A percentile compares a stretch with the other conserved stretches of the same genome.
phyloP scores from a whole-genome alignment of 1,284 basidiomycete genomes.

The Malassezia brasiliensis region DNA sequence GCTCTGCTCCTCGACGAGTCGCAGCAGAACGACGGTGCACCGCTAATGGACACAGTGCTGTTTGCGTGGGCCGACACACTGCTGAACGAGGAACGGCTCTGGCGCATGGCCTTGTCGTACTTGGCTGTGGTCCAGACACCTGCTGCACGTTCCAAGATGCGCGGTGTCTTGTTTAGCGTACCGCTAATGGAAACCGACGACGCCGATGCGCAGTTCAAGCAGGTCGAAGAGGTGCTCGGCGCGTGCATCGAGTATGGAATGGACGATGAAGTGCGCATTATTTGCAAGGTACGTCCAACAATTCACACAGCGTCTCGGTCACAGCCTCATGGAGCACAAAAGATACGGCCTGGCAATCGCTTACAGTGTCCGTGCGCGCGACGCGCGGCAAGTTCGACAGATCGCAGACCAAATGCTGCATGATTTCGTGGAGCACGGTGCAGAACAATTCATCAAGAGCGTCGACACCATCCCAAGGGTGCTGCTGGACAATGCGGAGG shows the following conservation, averaged over 20 bases:
- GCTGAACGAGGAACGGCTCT: slow-evolving; percentile 41
- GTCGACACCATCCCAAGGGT: slow-evolving; percentile 39
- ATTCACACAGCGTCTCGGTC: slow-evolving; percentile 2
- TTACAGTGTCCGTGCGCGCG: slow-evolving; percentile 39
- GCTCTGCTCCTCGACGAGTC: slow-evolving; percentile 54
- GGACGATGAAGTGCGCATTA: slow-evolving; percentile 36
- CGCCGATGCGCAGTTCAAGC: slow-evolving; percentile 15
- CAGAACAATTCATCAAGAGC: slow-evolving; percentile 28
- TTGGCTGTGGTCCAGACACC: slow-evolving; percentile 17
- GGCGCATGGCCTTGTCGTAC: slow-evolving; percentile 45
- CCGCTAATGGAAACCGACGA: slow-evolving; percentile 21
- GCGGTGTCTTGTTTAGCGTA: slow-evolving; percentile 37
- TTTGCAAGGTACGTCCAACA: slow-evolving; percentile 24
- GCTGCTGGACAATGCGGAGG: slow-evolving; percentile 21
- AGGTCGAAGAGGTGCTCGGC: slow-evolving; percentile 38
- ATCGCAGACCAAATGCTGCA: slow-evolving; percentile 38
- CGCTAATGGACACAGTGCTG: slow-evolving; percentile 20
- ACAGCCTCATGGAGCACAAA: slow-evolving; percentile 21
- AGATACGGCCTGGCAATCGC: slow-evolving; percentile 37
- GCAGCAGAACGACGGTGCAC: neutral
- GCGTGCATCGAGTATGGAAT: slow-evolving; percentile 40
- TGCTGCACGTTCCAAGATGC: slow-evolving; percentile 21
- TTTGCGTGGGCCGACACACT: slow-evolving; percentile 35
- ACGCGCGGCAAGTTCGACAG: slow-evolving; percentile 29
- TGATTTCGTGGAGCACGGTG: slow-evolving; percentile 30